Evolutionary conservation across 495 filamentous ascomycete species (phyloP), one percentile per base, ranked within the genome.

Genomic region (Parathielavia appendiculata): DNA sequence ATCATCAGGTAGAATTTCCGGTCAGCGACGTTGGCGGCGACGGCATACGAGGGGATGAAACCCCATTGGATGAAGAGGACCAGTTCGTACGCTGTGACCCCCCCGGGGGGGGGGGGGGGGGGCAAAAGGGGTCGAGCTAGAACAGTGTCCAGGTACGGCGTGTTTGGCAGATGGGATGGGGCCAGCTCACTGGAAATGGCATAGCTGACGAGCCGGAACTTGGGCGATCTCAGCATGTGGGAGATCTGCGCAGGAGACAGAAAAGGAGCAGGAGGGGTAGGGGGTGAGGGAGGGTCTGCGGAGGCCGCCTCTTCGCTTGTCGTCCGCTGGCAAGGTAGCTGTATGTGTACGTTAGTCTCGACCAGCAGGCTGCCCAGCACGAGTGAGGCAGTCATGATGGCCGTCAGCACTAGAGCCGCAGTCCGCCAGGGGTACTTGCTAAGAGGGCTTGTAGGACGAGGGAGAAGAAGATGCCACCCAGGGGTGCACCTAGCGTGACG

Each of bases 31-130:
- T 58, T 57, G 26, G 52, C 56, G 1, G 49, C 40, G 11, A 66
- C 67, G 53, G 67, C 69, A 56, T 66, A 70, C 26, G 57, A 57
- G 1, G 65, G 69, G 44, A 70, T 61, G 17, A 67, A 66, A 20
- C 67, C 69, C 66, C 67, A 71, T 58, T 69, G 66, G 56, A 63
- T 64, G 60, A 66, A 66, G 32, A 71, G 60, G 1, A 67, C 60
- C 5, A 70, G 57, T 46, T 71, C 69, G 54, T 57, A 64, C 8
- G 64, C 68, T 68, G 16, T 26, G 17, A 16, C 45, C 44, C 39
- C 26, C 6, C n/a, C n/a, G n/a, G n/a, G n/a, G n/a, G 26, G 26
- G 26, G 26, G 6, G 26, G 26, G 2, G 2, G 6, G 26, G 26
- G 26, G 26, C n/a, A n/a, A n/a, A n/a, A 46, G 36, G 36, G 54